Conservation (phyloP, 2,329 filamentous ascomycete species). For the Calonectria hawksworthii region DNA sequence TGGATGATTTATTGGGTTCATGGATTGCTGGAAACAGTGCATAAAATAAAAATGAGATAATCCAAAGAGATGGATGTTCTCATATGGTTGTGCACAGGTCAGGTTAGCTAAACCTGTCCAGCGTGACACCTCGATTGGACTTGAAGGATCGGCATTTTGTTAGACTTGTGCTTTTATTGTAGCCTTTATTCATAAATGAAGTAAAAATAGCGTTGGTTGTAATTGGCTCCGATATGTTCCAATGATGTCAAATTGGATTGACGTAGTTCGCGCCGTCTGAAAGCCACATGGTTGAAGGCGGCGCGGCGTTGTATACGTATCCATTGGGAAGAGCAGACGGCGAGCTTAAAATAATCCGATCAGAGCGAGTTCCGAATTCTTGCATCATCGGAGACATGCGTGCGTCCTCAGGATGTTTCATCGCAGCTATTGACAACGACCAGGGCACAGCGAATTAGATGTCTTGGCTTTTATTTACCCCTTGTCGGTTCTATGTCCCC, state of each 20-base stretch:
- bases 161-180: constrained; percentile 23
- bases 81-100: neutral
- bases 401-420: neutral
- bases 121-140: neutral
- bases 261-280: neutral
- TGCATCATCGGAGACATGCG: constrained; percentile 3
- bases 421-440: neutral
- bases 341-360: neutral
- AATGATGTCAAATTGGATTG: neutral
- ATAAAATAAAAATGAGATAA: neutral
- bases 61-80: neutral
- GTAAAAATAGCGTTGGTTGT: neutral
- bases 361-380: neutral
- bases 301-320: neutral
- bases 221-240: neutral
- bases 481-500: neutral
- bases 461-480: constrained; percentile 11
- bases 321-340: neutral
- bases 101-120: neutral
- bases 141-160: constrained; percentile 5
- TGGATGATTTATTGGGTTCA: neutral
- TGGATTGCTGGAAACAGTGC: neutral
- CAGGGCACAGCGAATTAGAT: neutral
- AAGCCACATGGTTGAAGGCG: neutral
- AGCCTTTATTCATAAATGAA: constrained; percentile 14